Percentiles rank a stretch among this genome's conserved stretches.
These are phyloP conservation scores for Ganoderma resinaceum DNA, from an alignment of 1,284 basidiomycete species.

Conservation along the genomic window DNA sequence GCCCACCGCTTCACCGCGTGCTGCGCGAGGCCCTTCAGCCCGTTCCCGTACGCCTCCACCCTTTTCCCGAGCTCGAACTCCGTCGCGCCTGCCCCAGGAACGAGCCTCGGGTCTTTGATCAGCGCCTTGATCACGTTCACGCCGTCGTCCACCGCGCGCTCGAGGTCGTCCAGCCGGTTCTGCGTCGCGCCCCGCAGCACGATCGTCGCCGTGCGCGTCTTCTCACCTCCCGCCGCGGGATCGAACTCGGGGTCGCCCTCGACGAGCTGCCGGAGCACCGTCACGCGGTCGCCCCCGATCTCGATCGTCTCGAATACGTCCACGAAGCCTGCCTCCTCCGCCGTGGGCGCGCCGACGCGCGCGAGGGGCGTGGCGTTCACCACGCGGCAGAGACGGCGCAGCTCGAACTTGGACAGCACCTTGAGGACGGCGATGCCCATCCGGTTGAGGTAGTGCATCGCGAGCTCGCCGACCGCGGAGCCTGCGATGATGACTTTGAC, in stretches of 20 bases:
- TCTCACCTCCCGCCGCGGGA: conserved; percentile 57
- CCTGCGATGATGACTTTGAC: conserved; percentile 96
- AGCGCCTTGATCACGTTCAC: conserved; percentile 97
- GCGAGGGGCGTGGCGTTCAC: conserved; percentile 97
- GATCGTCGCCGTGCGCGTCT: conserved; percentile 89
- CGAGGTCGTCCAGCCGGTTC: conserved; percentile 93
- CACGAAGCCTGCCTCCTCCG: conserved; percentile 95
- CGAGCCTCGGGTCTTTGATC: conserved; percentile 89
- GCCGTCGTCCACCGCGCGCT: conserved; percentile 96
- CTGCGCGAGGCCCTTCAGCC: conserved; percentile 91
- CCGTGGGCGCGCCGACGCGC: conserved; percentile 92
- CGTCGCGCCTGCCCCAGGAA: conserved; percentile 94
- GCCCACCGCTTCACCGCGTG: conserved; percentile 95
- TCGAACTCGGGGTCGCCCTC: conserved; percentile 67
- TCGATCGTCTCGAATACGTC: conserved; percentile 97
- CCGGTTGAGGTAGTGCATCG: conserved; percentile 96
- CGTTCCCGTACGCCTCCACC: conserved; percentile 88
- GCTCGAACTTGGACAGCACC: conserved; percentile 97
- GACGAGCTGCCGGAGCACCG: conserved; percentile 90
- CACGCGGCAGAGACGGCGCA: conserved; percentile 93
- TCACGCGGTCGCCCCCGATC: conserved; percentile 97
- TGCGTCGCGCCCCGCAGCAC: conserved; percentile 97
- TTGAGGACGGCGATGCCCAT: conserved; percentile 95
- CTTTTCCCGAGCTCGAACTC: conserved; percentile 91
- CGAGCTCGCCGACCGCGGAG: conserved; percentile 93